phyloP scores from a whole-genome alignment of 805 yeast species.

The Candida verbasci region DNA sequence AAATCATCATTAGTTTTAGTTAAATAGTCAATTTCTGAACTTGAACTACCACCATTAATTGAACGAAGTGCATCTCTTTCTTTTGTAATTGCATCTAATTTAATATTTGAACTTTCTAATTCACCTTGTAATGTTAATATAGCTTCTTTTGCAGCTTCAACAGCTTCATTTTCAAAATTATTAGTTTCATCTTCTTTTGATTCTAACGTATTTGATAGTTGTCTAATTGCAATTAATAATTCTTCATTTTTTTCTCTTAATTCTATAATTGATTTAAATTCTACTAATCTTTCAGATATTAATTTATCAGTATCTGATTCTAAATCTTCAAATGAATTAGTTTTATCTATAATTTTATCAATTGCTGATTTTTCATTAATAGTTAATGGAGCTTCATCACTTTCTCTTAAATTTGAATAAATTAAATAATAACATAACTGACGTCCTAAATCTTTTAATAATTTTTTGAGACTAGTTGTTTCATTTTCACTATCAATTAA shows the following conservation, averaged over 20 bases:
- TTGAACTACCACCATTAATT: constrained; percentile 8
- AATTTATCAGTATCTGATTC: constrained; percentile 68
- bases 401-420: constrained; percentile 56
- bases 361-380: constrained; percentile 62
- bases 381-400: constrained; percentile 58
- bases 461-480: constrained; percentile 45
- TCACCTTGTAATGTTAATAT: constrained; percentile 59
- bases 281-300: constrained; percentile 69
- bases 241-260: constrained; percentile 73
- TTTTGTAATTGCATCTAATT: constrained; percentile 49
- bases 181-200: constrained; percentile 46
- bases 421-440: constrained; percentile 76
- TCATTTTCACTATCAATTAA: constrained; percentile 44
- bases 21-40: constrained; percentile 19
- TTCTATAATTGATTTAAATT: constrained; percentile 63
- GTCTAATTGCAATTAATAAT: constrained; percentile 62
- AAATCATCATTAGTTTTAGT: constrained; percentile 26
- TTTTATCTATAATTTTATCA: constrained; percentile 45
- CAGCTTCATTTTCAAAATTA: constrained; percentile 43
- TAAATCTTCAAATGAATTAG: constrained; percentile 23
- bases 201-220: constrained; percentile 69
- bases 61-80: constrained; percentile 67
- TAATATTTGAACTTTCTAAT: constrained; percentile 46
- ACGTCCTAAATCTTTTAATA: constrained; percentile 69
- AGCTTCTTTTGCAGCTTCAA: constrained; percentile 66